phyloP scores from a whole-genome alignment of 129 eudicot genomes.

The Ambrosia trifida region DNA sequence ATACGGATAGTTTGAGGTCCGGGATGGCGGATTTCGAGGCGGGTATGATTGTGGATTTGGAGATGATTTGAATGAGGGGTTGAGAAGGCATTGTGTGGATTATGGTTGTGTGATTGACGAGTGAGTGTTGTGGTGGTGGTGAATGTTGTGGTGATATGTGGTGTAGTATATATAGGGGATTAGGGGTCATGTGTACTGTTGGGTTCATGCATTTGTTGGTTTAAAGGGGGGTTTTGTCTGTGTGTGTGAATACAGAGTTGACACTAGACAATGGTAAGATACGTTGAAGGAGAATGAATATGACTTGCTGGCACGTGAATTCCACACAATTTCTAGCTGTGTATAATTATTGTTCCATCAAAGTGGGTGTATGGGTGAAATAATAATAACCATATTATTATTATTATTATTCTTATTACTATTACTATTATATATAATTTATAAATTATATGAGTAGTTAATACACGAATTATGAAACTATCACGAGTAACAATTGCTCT shows the following conservation, averaged over 20 bases:
- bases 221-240: neutral
- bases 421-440: too few relatives aligned
- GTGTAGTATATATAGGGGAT: constrained; percentile 45
- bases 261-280: constrained; percentile 17
- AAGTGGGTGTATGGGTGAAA: too few relatives aligned
- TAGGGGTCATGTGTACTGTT: constrained; percentile 28
- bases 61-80: constrained; percentile 19
- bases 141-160: too few relatives aligned
- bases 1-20: constrained; percentile 60
- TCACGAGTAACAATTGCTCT: too few relatives aligned
- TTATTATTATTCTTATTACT: too few relatives aligned
- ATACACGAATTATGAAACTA: too few relatives aligned
- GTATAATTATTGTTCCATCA: neutral
- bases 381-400: too few relatives aligned
- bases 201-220: constrained; percentile 49
- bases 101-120: neutral
- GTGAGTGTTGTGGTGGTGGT: constrained; percentile 22
- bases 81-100: constrained; percentile 18
- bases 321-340: neutral
- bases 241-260: neutral
- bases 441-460: too few relatives aligned
- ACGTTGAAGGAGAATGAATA: constrained; percentile 24
- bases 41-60: constrained; percentile 23
- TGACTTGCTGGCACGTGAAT: constrained; percentile 40
- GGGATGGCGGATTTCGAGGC: constrained; percentile 28